Evolutionary conservation across 805 yeast species (phyloP).

Genomic region (Candida bentonensis): DNA sequence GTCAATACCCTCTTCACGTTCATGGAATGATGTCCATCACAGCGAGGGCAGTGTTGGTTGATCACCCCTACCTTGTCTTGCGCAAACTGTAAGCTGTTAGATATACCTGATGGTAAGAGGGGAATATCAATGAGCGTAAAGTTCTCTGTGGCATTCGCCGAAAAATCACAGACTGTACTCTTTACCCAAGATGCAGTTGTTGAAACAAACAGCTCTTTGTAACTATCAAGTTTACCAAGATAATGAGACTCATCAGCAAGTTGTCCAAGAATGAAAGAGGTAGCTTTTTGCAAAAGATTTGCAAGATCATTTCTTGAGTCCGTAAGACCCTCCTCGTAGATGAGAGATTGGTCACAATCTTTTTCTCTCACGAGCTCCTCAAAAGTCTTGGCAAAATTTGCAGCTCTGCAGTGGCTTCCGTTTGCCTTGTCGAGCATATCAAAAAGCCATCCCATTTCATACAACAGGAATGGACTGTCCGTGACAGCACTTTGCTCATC

Average conservation of each 20-base stretch:
- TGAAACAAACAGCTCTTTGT: neutral
- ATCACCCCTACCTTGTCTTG: neutral
- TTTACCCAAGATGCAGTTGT: neutral
- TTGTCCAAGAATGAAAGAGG: neutral
- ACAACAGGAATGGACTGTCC: conserved; percentile 34
- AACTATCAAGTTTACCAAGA: neutral
- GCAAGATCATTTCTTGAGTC: neutral
- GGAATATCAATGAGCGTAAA: neutral
- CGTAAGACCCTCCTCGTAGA: neutral
- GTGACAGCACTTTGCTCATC: conserved; percentile 14
- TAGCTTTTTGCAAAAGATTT: neutral
- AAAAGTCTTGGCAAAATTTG: conserved; percentile 39
- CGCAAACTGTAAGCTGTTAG: neutral
- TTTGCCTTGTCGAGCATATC: conserved; percentile 82
- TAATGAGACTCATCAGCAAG: neutral
- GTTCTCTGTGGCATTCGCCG: neutral
- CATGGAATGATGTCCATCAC: neutral
- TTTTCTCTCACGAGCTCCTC: neutral
- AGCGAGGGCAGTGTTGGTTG: neutral
- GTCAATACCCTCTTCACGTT: neutral
- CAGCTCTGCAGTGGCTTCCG: conserved; percentile 66
- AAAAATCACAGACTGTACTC: neutral
- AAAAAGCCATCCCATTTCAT: conserved; percentile 76
- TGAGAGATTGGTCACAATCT: neutral
- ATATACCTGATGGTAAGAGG: neutral